phyloP scores from a whole-genome alignment of 2,329 filamentous ascomycete genomes.

The Aspergillus sp. region DNA sequence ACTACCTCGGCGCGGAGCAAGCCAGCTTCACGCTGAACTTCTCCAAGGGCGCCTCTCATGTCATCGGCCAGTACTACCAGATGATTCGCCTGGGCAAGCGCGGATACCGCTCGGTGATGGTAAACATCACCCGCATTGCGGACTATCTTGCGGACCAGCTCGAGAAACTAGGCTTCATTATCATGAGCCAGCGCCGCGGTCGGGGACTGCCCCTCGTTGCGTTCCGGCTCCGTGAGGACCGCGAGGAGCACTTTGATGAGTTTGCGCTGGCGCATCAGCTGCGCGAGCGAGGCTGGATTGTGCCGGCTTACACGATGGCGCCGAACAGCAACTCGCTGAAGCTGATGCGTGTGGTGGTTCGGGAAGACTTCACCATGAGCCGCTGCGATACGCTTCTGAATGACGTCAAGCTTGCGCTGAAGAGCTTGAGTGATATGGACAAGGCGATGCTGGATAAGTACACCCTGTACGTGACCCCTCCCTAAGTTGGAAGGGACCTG shows the following conservation, averaged over 20 bases:
- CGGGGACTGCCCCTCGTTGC: slow-evolving; percentile 85
- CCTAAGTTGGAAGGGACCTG: not conserved
- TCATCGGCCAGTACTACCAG: slow-evolving; percentile 97
- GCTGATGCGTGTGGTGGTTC: slow-evolving; percentile 87
- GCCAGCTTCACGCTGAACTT: slow-evolving; percentile 97
- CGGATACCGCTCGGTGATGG: slow-evolving; percentile 91
- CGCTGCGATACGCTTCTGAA: slow-evolving; percentile 75
- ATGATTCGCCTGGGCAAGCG: slow-evolving; percentile 91
- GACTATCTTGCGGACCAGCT: slow-evolving; percentile 81
- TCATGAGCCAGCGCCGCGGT: slow-evolving; percentile 80
- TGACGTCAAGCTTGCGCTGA: slow-evolving; percentile 76
- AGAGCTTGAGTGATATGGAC: slow-evolving; percentile 73
- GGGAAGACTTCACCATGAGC: slow-evolving; percentile 84
- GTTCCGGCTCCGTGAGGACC: slow-evolving; percentile 68
- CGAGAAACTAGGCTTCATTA: slow-evolving; percentile 74
- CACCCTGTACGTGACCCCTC: slow-evolving; percentile 54
- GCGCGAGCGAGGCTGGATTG: slow-evolving; percentile 84
- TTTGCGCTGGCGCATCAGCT: slow-evolving; percentile 82
- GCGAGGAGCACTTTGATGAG: slow-evolving; percentile 65
- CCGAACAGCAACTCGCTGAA: slow-evolving; percentile 80
- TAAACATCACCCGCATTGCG: slow-evolving; percentile 83
- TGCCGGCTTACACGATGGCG: slow-evolving; percentile 96
- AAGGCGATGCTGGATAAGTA: slow-evolving; percentile 68
- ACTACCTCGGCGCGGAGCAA: slow-evolving; percentile 94
- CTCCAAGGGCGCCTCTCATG: slow-evolving; percentile 89